Evolutionary conservation across 495 filamentous ascomycete genomes (phyloP).

Genomic region (Hyaloscypha finlandica): DNA sequence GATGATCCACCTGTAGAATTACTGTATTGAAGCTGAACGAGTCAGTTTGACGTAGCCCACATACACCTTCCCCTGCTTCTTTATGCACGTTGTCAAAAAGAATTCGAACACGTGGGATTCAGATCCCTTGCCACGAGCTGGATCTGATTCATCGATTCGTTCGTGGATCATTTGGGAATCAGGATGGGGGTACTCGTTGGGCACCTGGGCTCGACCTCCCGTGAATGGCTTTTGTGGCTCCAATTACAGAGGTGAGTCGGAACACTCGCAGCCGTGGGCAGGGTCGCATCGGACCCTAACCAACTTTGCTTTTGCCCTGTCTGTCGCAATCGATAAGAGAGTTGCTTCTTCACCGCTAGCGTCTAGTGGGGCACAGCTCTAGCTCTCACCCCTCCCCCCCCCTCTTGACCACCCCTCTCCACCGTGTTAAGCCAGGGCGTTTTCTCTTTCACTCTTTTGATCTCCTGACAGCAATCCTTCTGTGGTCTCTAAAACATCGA

Average conservation of each 20-base stretch:
- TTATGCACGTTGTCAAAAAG: neutral
- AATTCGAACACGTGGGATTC: neutral
- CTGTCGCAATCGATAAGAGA: slow-evolving; percentile 25
- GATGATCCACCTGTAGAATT: slow-evolving; percentile 31
- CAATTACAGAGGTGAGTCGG: slow-evolving; percentile 4
- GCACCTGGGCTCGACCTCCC: neutral
- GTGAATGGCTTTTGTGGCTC: slow-evolving; percentile 8
- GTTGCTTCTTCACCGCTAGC: slow-evolving; percentile 20
- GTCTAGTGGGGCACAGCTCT: slow-evolving; percentile 1
- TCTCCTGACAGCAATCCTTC: neutral
- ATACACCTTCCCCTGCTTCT: neutral
- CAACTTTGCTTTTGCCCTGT: slow-evolving; percentile 3
- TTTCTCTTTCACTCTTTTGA: slow-evolving; percentile 3
- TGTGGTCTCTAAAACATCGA: neutral
- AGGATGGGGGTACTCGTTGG: neutral
- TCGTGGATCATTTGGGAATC: neutral
- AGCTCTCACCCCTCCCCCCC: neutral
- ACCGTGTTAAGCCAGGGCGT: slow-evolving; percentile 10
- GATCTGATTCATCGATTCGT: slow-evolving; percentile 1
- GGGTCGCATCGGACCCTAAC: neutral
- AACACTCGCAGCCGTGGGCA: neutral
- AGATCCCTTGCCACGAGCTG: neutral
- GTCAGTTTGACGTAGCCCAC: neutral
- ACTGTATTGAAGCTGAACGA: slow-evolving; percentile 4
- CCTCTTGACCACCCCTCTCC: slow-evolving; percentile 1